These are phyloP conservation scores for Platanus orientalis DNA, from an alignment of 164 flowering plant genomes.

Conservation along the genomic window DNA sequence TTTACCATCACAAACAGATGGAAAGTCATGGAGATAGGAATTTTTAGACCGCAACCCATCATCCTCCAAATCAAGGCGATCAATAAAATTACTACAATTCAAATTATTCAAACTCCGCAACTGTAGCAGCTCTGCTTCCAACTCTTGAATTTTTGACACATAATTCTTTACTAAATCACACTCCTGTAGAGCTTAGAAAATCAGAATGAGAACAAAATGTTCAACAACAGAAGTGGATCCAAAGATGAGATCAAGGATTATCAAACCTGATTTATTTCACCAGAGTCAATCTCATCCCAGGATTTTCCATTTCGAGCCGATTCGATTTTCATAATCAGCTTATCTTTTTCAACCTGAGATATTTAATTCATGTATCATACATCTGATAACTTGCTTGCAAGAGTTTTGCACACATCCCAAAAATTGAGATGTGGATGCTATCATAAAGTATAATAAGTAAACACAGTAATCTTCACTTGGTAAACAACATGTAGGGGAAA, in stretches of 20 bases:
- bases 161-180: constrained; percentile 55
- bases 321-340: constrained; percentile 70
- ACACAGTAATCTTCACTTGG: too few species aligned
- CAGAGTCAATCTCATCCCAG: constrained; percentile 70
- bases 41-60: constrained; percentile 35
- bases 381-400: neutral
- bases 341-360: constrained; percentile 81
- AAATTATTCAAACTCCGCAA: constrained; percentile 35
- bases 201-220: neutral
- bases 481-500: too few species aligned
- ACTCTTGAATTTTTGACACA: constrained; percentile 68
- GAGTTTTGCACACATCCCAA: neutral
- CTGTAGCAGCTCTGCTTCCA: constrained; percentile 69
- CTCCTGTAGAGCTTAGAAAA: constrained; percentile 36
- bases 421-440: too few species aligned
- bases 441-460: too few species aligned
- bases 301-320: constrained; percentile 69
- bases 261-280: constrained; percentile 45
- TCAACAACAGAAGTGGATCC: neutral
- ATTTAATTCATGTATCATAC: neutral
- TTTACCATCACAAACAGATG: constrained; percentile 47
- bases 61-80: constrained; percentile 59
- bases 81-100: constrained; percentile 30
- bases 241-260: neutral
- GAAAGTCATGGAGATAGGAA: constrained; percentile 28